phyloP scores from a whole-genome alignment of 2,329 filamentous ascomycete genomes.

The Phialemonium atrogriseum region DNA sequence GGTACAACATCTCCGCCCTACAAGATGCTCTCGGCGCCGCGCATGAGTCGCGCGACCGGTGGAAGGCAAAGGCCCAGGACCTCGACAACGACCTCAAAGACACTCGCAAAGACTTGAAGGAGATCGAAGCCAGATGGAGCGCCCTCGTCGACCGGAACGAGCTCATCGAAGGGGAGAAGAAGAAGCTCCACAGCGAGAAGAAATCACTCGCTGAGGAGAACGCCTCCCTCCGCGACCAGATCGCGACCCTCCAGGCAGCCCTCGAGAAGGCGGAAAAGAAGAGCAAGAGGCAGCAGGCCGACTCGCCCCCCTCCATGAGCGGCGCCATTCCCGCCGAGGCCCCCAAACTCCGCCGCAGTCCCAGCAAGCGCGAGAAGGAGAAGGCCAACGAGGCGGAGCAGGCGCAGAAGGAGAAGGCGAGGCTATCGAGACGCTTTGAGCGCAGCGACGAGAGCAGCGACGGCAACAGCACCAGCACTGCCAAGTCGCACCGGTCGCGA shows the following conservation, averaged over 20 bases:
- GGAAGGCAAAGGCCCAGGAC: constrained; percentile 14
- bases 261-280: constrained; percentile 12
- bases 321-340: constrained; percentile 13
- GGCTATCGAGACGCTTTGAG: constrained; percentile 23
- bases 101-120: constrained; percentile 14
- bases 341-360: constrained; percentile 16
- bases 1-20: constrained; percentile 16
- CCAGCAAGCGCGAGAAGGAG: constrained; percentile 16
- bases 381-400: constrained; percentile 6
- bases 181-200: constrained; percentile 12
- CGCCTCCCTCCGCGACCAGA: constrained; percentile 9
- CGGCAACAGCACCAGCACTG: constrained; percentile 13
- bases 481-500: constrained; percentile 12
- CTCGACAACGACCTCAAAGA: constrained; percentile 14
- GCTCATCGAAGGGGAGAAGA: constrained; percentile 17
- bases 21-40: constrained; percentile 16
- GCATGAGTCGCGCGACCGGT: constrained; percentile 14
- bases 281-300: constrained; percentile 15
- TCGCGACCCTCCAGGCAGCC: constrained; percentile 10
- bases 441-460: constrained; percentile 19
- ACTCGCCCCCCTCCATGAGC: constrained; percentile 10
- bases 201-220: constrained; percentile 14
- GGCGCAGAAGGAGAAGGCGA: constrained; percentile 17
- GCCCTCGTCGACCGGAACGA: constrained; percentile 16
- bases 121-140: constrained; percentile 11